Evolutionary conservation across 1,284 basidiomycete species (phyloP), one percentile per base, ranked within the genome.

Genomic region (Naganishia cerealis): DNA sequence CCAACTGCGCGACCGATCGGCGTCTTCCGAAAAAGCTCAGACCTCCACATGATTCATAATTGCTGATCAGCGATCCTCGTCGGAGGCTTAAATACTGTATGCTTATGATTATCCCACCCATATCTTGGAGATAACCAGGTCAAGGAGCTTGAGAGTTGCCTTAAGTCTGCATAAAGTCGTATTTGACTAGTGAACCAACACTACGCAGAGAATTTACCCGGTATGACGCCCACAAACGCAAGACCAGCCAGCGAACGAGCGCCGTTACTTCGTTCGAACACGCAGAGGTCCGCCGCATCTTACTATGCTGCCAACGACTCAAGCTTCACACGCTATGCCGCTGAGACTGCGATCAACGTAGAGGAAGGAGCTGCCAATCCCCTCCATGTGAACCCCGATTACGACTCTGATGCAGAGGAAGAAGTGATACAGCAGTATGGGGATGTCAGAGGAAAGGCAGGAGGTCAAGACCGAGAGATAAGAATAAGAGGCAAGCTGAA

Each of bases 271-370:
- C 54, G 65, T n/a, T 58, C 54, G 15, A 58, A 24, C 39, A 50
- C 65, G 12, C 48, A 57, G 29, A 42, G 65, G 9, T 66, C 63
- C 3, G 50, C 21, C 18, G 56, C 63, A 18, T 57, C 68, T 13
- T 70, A 62, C n/a, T 70, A 70, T 42, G 46, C 52, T 36, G 61
- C 69, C 24, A 67, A 70, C 55, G 69, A 70, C 36, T 63, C 66
- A 15, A 52, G 40, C 40, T 67, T 70, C 21, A 66, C 66, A n/a
- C 53, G 69, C 4, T 70, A 65, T 55, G 69, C 66, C n/a, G 69
- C 69, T 21, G 54, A 63, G 9, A 66, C 69, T 16, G 65, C 69
- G 7, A 33, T 70, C 50, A 50, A 50, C n/a, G 48, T 61, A 36
- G 69, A 62, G 26, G 61, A 67, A 57, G 69, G 66, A 12, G 69